Base-by-base conservation (phyloP, 2,329 filamentous ascomycete genomes). In the Pestalotiopsis sp. region DNA sequence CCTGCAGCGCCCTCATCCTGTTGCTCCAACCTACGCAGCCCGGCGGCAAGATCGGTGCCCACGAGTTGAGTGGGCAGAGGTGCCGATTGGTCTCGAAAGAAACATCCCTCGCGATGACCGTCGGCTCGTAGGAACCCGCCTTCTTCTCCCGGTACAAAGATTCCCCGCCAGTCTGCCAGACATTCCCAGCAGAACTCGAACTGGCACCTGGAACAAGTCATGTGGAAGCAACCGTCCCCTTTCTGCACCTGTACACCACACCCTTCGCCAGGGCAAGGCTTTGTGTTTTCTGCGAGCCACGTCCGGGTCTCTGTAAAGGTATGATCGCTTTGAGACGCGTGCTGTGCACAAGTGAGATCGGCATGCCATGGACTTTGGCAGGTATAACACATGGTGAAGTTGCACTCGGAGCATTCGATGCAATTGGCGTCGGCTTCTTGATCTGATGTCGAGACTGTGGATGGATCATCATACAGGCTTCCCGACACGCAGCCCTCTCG, bases 181-280 rank as follows among this genome's bases (percentile, higher is more conserved):
- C 76, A 78, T 64, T 73, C 70, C 77, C 77, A 79, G 73, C 77
- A 78, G 67, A 78, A 72, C 66, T 70, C 65, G 41, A 36, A 65
- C 14, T 41, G 66, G 31, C 68, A 71, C 25, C 63, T 27, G 12
- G 68, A 67, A 61, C 70, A 71, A 5, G 70, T 71, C 70, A 71
- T 71, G 65, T 71, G 70, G 60, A 71, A 71, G 56, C 70, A 71
- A 2, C 69, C 69, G 4, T 70, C 69, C 6, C 69, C 65, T 60
- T 76, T 77, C 64, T 73, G 68, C n/a, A 77, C 66, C n/a, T 68
- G 59, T 0, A 71, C 67, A 0, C 70, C 68, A 69, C 75, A 78
- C 0, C 66, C 65, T 3, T 20, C 25, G 2, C 72, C 70, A 1
- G 73, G 73, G 52, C 76, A 78, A 2, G 58, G 49, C 65, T 77